Conservation (phyloP, 2,329 filamentous ascomycete species). For the Dactylonectria macrodidyma region DNA sequence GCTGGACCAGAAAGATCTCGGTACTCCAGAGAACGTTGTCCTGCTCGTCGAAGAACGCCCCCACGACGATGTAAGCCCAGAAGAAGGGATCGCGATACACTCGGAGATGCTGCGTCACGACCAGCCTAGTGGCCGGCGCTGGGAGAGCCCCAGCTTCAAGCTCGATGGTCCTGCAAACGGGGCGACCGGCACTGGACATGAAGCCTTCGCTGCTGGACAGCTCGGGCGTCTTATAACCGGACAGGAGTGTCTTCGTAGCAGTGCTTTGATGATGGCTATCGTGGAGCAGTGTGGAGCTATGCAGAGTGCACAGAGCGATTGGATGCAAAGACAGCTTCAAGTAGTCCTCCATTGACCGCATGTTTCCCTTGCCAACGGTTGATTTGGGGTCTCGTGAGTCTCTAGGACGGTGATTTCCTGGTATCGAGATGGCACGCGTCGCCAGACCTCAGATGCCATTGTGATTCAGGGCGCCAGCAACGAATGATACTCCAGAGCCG, state of each 20-base stretch:
- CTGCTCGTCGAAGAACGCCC: constrained; percentile 61
- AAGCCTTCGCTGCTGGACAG: constrained; percentile 16
- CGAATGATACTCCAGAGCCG: not conserved
- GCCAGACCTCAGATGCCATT: not conserved
- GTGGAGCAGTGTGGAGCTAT: not conserved
- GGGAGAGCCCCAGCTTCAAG: constrained; percentile 55
- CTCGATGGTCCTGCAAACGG: constrained; percentile 46
- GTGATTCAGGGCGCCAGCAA: not conserved
- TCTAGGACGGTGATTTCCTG: not conserved
- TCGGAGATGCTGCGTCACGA: constrained; percentile 61
- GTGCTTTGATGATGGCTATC: not conserved
- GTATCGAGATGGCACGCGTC: not conserved
- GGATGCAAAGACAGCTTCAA: not conserved
- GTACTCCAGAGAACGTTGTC: constrained; percentile 62
- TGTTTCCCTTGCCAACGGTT: not conserved
- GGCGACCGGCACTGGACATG: constrained; percentile 42
- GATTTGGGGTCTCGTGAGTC: not conserved
- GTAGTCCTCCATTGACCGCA: not conserved
- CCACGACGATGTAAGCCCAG: constrained; percentile 65
- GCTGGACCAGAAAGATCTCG: constrained; percentile 57
- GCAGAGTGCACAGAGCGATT: not conserved
- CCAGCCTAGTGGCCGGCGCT: constrained; percentile 60
- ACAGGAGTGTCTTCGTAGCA: not conserved
- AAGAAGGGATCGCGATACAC: constrained; percentile 49
- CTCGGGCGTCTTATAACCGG: not conserved